Conservation (phyloP, 805 yeast genomes). For the Candida pini region DNA sequence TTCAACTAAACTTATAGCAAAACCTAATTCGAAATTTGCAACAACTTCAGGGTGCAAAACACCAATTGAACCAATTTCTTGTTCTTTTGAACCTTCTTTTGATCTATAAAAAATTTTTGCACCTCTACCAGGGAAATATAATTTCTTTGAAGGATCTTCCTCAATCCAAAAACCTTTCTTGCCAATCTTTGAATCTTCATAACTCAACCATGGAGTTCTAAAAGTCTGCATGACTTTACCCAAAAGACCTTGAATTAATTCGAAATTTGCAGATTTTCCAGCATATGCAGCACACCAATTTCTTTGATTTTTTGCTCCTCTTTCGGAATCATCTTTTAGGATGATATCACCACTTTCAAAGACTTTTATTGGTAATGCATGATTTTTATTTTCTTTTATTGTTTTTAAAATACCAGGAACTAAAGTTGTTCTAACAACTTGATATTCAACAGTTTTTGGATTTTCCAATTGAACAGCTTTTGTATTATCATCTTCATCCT, state of each 20-base stretch:
- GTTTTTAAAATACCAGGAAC: constrained; percentile 95
- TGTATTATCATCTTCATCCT: constrained; percentile 62
- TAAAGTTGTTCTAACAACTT: constrained; percentile 93
- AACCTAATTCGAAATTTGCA: constrained; percentile 81
- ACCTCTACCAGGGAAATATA: constrained; percentile 96
- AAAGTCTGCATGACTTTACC: constrained; percentile 95
- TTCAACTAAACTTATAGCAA: constrained; percentile 89
- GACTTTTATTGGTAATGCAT: constrained; percentile 88
- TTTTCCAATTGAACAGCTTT: constrained; percentile 86
- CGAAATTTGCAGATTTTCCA: constrained; percentile 94
- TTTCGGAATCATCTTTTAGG: constrained; percentile 75
- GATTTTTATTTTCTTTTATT: constrained; percentile 92
- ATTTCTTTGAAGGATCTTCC: constrained; percentile 57
- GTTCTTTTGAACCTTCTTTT: constrained; percentile 49
- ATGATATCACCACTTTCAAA: constrained; percentile 96
- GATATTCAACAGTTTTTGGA: constrained; percentile 95
- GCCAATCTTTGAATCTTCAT: constrained; percentile 41
- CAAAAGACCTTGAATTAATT: constrained; percentile 86
- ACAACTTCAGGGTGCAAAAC: constrained; percentile 94
- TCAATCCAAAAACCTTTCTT: constrained; percentile 86
- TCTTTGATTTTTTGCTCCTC: constrained; percentile 88
- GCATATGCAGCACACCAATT: constrained; percentile 93
- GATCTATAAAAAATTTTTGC: constrained; percentile 78
- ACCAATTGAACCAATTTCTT: constrained; percentile 79
- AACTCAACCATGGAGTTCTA: constrained; percentile 71